These are phyloP conservation scores for Colletotrichum godetiae DNA, from an alignment of 2,329 filamentous ascomycete species.

Conservation along the genomic window DNA sequence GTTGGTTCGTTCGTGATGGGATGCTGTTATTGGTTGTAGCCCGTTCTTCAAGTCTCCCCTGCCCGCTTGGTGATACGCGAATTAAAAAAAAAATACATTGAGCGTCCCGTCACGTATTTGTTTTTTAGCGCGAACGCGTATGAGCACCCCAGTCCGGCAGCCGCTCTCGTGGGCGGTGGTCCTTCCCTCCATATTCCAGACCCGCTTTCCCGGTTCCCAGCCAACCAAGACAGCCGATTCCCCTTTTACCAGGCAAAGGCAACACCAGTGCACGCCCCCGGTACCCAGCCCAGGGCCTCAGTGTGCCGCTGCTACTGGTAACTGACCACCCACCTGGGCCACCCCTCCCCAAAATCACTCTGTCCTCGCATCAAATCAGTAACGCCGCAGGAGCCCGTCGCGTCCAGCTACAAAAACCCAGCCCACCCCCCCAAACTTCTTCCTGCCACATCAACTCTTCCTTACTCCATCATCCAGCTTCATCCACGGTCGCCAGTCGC, in stretches of 20 bases:
- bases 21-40: slow-evolving; percentile 8
- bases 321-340: slow-evolving; percentile 5
- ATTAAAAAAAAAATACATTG: slow-evolving; percentile 15
- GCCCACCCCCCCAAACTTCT: slow-evolving; percentile 61
- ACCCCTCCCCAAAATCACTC: slow-evolving; percentile 43
- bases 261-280: background rate
- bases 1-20: background rate
- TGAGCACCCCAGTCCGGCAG: slow-evolving; percentile 16
- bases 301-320: background rate
- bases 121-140: slow-evolving; percentile 38
- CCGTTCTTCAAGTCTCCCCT: background rate
- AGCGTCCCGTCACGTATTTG: slow-evolving; percentile 33
- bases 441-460: slow-evolving; percentile 59
- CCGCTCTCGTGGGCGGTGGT: background rate
- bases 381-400: slow-evolving; percentile 61
- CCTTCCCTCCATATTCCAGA: background rate
- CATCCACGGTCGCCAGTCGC: slow-evolving; percentile 42
- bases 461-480: slow-evolving; percentile 47
- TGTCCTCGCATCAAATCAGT: slow-evolving; percentile 61
- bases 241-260: slow-evolving; percentile 2
- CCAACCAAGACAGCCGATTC: background rate
- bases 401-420: slow-evolving; percentile 72
- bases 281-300: background rate
- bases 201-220: background rate
- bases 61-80: background rate